Evolutionary conservation across 1,284 basidiomycete species (phyloP).

Genomic region (Austroboletus novae-zelandiae): DNA sequence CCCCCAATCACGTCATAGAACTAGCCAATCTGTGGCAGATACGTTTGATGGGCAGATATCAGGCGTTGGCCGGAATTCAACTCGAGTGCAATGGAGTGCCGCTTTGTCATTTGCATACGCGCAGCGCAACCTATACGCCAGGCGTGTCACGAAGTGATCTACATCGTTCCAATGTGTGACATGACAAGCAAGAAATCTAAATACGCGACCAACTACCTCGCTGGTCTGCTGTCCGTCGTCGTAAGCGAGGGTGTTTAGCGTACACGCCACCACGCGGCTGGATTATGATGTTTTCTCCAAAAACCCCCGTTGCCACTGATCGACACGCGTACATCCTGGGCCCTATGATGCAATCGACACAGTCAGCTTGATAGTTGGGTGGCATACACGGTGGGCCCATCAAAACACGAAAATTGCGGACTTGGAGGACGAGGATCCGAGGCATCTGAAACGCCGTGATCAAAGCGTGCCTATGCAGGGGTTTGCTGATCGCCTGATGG

Average conservation of each 20-base stretch:
- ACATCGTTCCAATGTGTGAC: too few relatives aligned
- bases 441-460: background rate
- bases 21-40: too few relatives aligned
- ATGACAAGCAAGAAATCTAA: too few relatives aligned
- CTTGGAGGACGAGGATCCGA: conserved; percentile 31
- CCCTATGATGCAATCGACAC: conserved; percentile 50
- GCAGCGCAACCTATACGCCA: too few relatives aligned
- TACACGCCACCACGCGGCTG: background rate
- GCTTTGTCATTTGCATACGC: too few relatives aligned
- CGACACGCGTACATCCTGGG: conserved; percentile 28
- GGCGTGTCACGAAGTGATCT: too few relatives aligned
- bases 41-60: too few relatives aligned
- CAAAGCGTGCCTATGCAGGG: conserved; percentile 2
- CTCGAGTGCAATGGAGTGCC: too few relatives aligned
- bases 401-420: conserved; percentile 53
- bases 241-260: background rate
- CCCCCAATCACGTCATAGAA: too few relatives aligned
- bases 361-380: conserved; percentile 60
- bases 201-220: too few relatives aligned
- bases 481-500: conserved; percentile 8
- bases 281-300: too few relatives aligned
- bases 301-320: conserved; percentile 34
- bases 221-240: background rate
- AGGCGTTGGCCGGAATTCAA: too few relatives aligned
- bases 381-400: conserved; percentile 54